Conservation (phyloP, 2,329 filamentous ascomycete species). For the Colletotrichum sp. region DNA sequence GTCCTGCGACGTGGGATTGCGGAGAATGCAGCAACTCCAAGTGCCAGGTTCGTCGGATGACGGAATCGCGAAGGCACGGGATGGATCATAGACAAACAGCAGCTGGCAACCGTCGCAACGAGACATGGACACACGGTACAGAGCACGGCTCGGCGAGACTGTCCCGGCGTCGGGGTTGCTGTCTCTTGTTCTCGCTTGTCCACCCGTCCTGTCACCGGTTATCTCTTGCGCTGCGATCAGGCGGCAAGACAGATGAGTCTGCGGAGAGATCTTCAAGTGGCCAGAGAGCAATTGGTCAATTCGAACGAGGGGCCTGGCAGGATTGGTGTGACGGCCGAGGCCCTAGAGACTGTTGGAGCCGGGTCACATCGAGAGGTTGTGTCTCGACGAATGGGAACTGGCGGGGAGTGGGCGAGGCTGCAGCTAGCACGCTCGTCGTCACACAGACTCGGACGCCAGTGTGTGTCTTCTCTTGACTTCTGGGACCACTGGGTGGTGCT, state of each 20-base stretch:
- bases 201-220: neutral
- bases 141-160: neutral
- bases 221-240: neutral
- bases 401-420: slow-evolving; percentile 9
- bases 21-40: neutral
- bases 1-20: slow-evolving; percentile 7
- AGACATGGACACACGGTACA: neutral
- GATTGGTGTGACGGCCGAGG: slow-evolving; percentile 2
- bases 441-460: slow-evolving; percentile 14
- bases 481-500: neutral
- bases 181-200: neutral
- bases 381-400: neutral
- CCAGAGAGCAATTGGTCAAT: neutral
- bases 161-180: neutral
- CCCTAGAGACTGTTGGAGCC: slow-evolving; percentile 1
- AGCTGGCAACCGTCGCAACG: neutral
- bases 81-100: neutral
- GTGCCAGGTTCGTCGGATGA: slow-evolving; percentile 1
- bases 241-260: neutral
- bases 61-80: neutral
- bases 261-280: neutral
- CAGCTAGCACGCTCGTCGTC: slow-evolving; percentile 3
- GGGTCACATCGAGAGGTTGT: neutral
- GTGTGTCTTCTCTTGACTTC: neutral
- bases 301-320: neutral